Base-by-base conservation (phyloP, 2,329 filamentous ascomycete genomes). In the Akanthomyces muscarius region DNA sequence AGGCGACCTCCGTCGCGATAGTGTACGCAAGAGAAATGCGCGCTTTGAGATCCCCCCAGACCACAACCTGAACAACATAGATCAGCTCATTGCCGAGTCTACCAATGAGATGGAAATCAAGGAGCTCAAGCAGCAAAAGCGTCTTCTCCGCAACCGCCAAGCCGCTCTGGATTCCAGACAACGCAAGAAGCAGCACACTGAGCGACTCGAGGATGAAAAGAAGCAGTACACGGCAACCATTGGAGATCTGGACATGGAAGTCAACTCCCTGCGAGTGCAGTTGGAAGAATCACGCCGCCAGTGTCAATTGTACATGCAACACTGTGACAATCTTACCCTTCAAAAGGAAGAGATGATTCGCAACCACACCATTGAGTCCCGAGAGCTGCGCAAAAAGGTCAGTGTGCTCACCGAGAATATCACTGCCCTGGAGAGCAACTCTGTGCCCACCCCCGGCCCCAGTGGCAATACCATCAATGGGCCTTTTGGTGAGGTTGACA, bases 1-100 rank as follows among this genome's bases (percentile, higher is more conserved):
- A 78, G 92, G 92, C 65, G 89, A 93, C 62, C 81, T 91, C 75
- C 83, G 86, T 66, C 85, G 91, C 69, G 92, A 96, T 69, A 92
- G 95, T 65, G 96, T 98, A 76, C 87, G 95, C 71, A 99, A 99
- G 87, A 98, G 98, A 89, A 99, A 98, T 73, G 92, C 93, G 68
- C 90, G 94, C 69, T 97, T 98, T 77, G 94, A 98, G 72, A 99
- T 99, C 69, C 95, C 95, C 11, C 88, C 91, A 51, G 95, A 97
- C 78, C 87, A 93, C 66, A 98, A 93, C 72, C 85, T 99, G 69
- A 88, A 86, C 81, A 98, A 96, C 78, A 98, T 99, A 77, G 95
- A 99, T 76, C 85, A 91, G 65, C 83, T 98, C 72, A 98, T 99
- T 76, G 84, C 89, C 60, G 88, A 91, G 77, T 94, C 92, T 42